Conservation (phyloP, 768 basidiomycete species). For the Lactarius akahatsu region DNA sequence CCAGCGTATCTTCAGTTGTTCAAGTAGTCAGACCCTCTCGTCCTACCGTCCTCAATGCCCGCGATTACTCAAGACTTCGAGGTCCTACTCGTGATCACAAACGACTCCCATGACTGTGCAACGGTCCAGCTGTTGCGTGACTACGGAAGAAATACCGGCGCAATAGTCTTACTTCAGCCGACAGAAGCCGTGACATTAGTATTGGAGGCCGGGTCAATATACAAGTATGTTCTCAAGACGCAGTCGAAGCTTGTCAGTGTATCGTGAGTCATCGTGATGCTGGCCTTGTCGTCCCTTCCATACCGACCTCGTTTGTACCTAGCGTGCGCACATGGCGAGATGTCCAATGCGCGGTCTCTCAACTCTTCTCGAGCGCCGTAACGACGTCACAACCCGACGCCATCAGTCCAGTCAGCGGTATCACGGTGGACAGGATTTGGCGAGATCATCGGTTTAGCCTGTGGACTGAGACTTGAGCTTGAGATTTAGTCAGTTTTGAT, state of each 20-base stretch:
- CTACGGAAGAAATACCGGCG: slow-evolving; percentile 56
- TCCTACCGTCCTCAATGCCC: slow-evolving; percentile 48
- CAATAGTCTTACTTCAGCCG: slow-evolving; percentile 58
- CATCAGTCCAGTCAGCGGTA: slow-evolving; percentile 46
- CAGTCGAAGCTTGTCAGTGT: slow-evolving; percentile 65
- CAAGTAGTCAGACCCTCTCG: slow-evolving; percentile 44
- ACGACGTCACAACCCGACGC: slow-evolving; percentile 37
- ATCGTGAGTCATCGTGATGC: slow-evolving; percentile 49
- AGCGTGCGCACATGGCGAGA: slow-evolving; percentile 70
- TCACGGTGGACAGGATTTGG: slow-evolving; percentile 67
- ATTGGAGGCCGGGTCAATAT: slow-evolving; percentile 65
- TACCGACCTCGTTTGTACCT: slow-evolving; percentile 5
- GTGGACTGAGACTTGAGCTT: slow-evolving; percentile 39
- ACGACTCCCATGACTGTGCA: slow-evolving; percentile 63
- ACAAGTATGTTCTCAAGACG: slow-evolving; percentile 68
- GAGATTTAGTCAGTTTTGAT: slow-evolving; percentile 1
- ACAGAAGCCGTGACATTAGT: slow-evolving; percentile 64
- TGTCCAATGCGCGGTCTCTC: slow-evolving; percentile 58
- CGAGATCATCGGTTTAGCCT: slow-evolving; percentile 63
- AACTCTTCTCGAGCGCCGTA: slow-evolving; percentile 48
- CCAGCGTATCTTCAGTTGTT: slow-evolving; percentile 10
- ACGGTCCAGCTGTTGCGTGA: slow-evolving; percentile 64
- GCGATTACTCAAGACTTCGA: slow-evolving; percentile 58
- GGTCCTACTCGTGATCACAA: slow-evolving; percentile 65
- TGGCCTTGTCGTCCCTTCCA: background rate